phyloP scores from a whole-genome alignment of 768 basidiomycete species.

The Dictyophora rubrovolvata region DNA sequence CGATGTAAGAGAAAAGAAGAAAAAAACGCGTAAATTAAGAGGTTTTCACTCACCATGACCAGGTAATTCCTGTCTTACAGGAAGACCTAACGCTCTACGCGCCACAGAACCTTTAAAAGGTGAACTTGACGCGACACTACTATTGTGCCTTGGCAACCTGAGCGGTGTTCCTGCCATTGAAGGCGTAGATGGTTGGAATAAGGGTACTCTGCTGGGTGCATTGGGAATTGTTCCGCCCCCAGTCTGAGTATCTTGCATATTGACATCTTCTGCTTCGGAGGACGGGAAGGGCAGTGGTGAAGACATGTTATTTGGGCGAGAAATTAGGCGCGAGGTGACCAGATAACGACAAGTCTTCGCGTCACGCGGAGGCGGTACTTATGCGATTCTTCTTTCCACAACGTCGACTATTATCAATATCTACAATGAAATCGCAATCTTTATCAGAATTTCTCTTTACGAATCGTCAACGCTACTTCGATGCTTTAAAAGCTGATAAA shows the following conservation, averaged over 20 bases:
- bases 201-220: slow-evolving; percentile 33
- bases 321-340: neutral
- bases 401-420: neutral
- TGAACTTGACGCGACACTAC: slow-evolving; percentile 30
- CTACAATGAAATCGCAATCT: neutral
- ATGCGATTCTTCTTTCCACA: neutral
- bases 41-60: slow-evolving; percentile 27
- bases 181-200: slow-evolving; percentile 47
- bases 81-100: slow-evolving; percentile 45
- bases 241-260: slow-evolving; percentile 16
- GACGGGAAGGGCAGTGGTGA: slow-evolving; percentile 22
- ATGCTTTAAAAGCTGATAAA: slow-evolving; percentile 37
- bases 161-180: slow-evolving; percentile 42
- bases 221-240: slow-evolving; percentile 30
- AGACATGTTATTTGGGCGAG: slow-evolving; percentile 6
- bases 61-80: slow-evolving; percentile 35
- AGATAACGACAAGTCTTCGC: neutral
- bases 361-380: neutral
- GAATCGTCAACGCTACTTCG: slow-evolving; percentile 52
- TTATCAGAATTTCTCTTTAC: slow-evolving; percentile 31
- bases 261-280: slow-evolving; percentile 21
- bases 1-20: slow-evolving; percentile 48
- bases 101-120: slow-evolving; percentile 39
- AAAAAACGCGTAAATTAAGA: slow-evolving; percentile 39
- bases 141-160: slow-evolving; percentile 22